A percentile compares a stretch with the other conserved stretches of the same genome.
phyloP scores from a whole-genome alignment of 2,329 filamentous ascomycete genomes.

The Arthrinium puccinioides region DNA sequence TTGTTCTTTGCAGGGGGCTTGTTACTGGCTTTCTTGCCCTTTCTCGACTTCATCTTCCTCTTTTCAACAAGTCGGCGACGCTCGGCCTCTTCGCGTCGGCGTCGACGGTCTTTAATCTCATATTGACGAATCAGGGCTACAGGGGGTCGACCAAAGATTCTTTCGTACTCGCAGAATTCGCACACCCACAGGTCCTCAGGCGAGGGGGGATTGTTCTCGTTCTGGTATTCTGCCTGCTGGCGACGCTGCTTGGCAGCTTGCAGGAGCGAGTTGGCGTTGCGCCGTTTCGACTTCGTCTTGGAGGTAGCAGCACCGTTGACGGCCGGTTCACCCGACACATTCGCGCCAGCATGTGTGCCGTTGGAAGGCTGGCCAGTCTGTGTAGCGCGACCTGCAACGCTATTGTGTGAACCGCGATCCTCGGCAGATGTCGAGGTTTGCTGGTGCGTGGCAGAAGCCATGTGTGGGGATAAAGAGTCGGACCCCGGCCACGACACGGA shows the following conservation, averaged over 20 bases:
- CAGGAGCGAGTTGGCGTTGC: constrained; percentile 64
- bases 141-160: constrained; percentile 85
- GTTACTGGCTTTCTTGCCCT: constrained; percentile 78
- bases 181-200: constrained; percentile 84
- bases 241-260: constrained; percentile 71
- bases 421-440: constrained; percentile 9
- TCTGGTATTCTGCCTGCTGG: constrained; percentile 68
- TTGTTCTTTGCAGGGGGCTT: constrained; percentile 54
- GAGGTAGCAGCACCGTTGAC: constrained; percentile 29
- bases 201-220: constrained; percentile 64
- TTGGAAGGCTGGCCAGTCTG: constrained; percentile 10
- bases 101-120: constrained; percentile 85
- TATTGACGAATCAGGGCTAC: constrained; percentile 82
- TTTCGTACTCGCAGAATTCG: constrained; percentile 96
- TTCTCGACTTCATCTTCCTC: constrained; percentile 86
- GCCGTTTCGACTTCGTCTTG: constrained; percentile 54
- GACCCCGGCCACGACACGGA: constrained; percentile 67
- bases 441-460: constrained; percentile 15
- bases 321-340: no score
- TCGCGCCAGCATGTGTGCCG: constrained; percentile 4
- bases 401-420: constrained; percentile 10
- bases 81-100: constrained; percentile 79
- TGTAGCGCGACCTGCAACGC: constrained; percentile 7
- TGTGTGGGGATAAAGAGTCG: constrained; percentile 26
- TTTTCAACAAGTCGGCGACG: constrained; percentile 81